These are phyloP conservation scores for Rhododendron molle DNA, from an alignment of 148 eudicot genomes.

Conservation along the genomic window DNA sequence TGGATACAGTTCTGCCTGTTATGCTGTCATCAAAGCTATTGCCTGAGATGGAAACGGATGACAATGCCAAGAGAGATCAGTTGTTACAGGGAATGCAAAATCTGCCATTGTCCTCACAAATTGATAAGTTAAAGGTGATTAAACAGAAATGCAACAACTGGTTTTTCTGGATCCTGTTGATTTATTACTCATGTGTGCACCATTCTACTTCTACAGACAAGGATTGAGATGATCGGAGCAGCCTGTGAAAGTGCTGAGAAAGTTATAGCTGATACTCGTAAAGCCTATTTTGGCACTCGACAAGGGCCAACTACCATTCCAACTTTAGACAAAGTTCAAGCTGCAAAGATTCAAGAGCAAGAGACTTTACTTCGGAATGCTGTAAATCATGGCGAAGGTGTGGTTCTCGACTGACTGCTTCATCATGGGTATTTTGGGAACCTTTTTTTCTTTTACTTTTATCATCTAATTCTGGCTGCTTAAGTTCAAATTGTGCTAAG, in stretches of 20 bases:
- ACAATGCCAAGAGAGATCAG: slow-evolving; percentile 76
- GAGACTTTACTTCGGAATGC: slow-evolving; percentile 82
- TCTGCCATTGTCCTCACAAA: slow-evolving; percentile 59
- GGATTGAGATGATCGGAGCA: slow-evolving; percentile 90
- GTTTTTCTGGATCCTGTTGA: background rate
- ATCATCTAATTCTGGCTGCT: background rate
- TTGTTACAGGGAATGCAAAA: slow-evolving; percentile 75
- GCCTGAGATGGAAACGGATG: slow-evolving; percentile 94
- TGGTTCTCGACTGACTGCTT: slow-evolving; percentile 9
- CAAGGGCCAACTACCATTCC: slow-evolving; percentile 70
- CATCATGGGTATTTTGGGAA: background rate
- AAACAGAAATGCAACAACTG: background rate
- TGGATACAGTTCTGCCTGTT: slow-evolving; percentile 76
- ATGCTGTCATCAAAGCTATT: slow-evolving; percentile 98
- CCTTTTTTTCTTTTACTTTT: background rate
- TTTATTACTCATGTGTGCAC: slow-evolving; percentile 5
- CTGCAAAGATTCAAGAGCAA: slow-evolving; percentile 96
- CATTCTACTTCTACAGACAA: slow-evolving; percentile 45
- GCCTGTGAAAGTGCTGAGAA: slow-evolving; percentile 99
- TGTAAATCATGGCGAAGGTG: slow-evolving; percentile 95
- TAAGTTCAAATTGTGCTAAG: background rate
- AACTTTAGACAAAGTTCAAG: slow-evolving; percentile 81
- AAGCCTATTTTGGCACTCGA: slow-evolving; percentile 79
- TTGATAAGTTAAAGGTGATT: slow-evolving; percentile 85
- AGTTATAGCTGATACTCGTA: slow-evolving; percentile 91